Conservation (phyloP, 805 yeast species). For the Zygoascus biomembranicola region DNA sequence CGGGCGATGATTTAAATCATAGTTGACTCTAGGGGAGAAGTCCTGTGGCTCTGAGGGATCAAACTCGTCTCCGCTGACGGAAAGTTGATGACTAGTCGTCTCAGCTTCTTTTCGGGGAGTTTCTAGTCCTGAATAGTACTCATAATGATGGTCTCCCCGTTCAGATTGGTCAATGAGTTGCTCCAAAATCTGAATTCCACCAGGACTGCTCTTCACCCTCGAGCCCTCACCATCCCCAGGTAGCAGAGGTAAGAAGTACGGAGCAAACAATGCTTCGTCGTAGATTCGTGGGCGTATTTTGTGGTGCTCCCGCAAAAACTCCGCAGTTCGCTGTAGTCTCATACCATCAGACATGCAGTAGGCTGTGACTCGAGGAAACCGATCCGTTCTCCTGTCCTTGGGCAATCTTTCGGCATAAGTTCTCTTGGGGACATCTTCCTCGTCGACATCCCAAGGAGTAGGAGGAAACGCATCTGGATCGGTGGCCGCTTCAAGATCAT, state of each 20-base stretch:
- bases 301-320: slow-evolving; percentile 61
- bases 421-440: slow-evolving; percentile 30
- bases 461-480: slow-evolving; percentile 18
- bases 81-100: slow-evolving; percentile 38
- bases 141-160: slow-evolving; percentile 85
- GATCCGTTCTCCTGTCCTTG: slow-evolving; percentile 47
- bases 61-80: slow-evolving; percentile 39
- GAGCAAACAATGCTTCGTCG: slow-evolving; percentile 89
- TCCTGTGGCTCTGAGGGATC: slow-evolving; percentile 92
- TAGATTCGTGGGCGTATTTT: slow-evolving; percentile 79
- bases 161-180: slow-evolving; percentile 71
- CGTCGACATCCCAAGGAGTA: slow-evolving; percentile 3
- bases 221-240: slow-evolving; percentile 54
- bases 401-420: slow-evolving; percentile 31
- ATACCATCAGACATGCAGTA: slow-evolving; percentile 83
- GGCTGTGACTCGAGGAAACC: slow-evolving; percentile 81
- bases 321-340: slow-evolving; percentile 51
- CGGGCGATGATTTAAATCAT: not conserved
- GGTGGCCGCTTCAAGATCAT: slow-evolving; percentile 18
- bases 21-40: slow-evolving; percentile 43
- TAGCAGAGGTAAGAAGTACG: slow-evolving; percentile 75
- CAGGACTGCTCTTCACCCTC: slow-evolving; percentile 28
- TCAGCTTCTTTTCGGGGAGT: slow-evolving; percentile 2
- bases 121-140: slow-evolving; percentile 76
- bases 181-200: slow-evolving; percentile 52